A percentile compares a stretch with the other conserved stretches of the same genome.
phyloP scores from a whole-genome alignment of 257 asterid species.

The Lithospermum erythrorhizon region DNA sequence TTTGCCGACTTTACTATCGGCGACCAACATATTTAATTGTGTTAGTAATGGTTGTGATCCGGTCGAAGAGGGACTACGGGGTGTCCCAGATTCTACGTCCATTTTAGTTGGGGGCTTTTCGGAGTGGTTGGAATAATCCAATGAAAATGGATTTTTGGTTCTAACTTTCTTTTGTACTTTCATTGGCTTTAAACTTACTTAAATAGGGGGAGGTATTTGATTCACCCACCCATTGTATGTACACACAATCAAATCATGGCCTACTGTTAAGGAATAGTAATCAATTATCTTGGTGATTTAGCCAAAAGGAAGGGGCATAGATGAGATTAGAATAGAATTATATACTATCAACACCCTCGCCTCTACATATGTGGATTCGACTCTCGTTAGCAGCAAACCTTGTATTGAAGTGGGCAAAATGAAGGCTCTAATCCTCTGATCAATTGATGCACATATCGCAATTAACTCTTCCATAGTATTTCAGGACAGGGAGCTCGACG shows the following conservation, averaged over 20 bases:
- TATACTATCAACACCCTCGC: too few species aligned
- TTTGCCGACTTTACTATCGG: conserved; percentile 39
- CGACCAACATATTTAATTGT: conserved; percentile 53
- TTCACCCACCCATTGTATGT: background rate
- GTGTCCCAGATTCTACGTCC: conserved; percentile 42
- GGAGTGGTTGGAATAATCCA: background rate
- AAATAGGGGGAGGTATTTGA: background rate
- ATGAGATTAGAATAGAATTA: too few species aligned
- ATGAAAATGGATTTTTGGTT: background rate
- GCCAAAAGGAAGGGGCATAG: too few species aligned
- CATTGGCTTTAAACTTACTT: background rate
- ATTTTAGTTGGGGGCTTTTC: conserved; percentile 14
- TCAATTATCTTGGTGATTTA: too few species aligned
- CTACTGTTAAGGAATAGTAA: too few species aligned
- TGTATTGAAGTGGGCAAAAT: too few species aligned
- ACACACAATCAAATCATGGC: background rate
- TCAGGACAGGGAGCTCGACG: too few species aligned
- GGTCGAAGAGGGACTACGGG: conserved; percentile 7
- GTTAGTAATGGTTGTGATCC: conserved; percentile 10
- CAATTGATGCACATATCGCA: too few species aligned
- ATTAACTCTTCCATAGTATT: too few species aligned
- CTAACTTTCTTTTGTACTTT: background rate
- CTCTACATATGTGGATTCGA: too few species aligned
- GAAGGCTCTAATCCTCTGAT: too few species aligned
- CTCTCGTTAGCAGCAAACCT: too few species aligned